Percentiles rank a stretch among this genome's conserved stretches.
These are phyloP conservation scores for Tricholoma bakamatsutake DNA, from an alignment of 768 basidiomycete genomes.

Conservation along the genomic window DNA sequence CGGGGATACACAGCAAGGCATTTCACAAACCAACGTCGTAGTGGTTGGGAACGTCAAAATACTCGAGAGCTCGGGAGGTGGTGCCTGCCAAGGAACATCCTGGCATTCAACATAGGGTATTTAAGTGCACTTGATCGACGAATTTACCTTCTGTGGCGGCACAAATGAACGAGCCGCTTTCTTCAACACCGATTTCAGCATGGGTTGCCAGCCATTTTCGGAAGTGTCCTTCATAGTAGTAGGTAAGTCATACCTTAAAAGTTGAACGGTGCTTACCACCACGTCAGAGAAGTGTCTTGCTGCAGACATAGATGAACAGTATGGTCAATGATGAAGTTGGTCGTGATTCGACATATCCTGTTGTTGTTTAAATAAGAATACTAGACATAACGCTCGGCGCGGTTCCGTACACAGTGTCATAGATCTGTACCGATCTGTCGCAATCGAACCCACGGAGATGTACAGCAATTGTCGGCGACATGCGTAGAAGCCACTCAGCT, in stretches of 20 bases:
- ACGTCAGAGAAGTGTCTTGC: neutral
- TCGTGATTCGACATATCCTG: neutral
- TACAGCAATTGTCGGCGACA: neutral
- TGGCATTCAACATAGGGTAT: neutral
- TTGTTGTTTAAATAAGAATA: neutral
- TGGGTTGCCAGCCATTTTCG: neutral
- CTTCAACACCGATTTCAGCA: neutral
- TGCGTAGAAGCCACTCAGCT: neutral
- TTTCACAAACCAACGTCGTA: neutral
- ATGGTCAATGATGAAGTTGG: too few species aligned
- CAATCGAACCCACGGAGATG: neutral
- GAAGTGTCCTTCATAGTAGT: neutral
- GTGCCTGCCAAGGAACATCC: neutral
- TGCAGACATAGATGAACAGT: neutral
- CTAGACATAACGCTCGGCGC: neutral
- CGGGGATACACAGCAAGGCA: neutral
- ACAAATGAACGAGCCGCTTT: neutral
- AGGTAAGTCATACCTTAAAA: neutral
- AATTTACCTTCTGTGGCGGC: neutral
- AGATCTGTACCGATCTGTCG: neutral
- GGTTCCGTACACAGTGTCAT: neutral
- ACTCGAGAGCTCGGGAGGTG: neutral
- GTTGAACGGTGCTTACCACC: neutral
- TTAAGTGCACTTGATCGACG: neutral
- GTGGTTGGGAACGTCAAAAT: neutral